Evolutionary conservation across 116 monocot species (phyloP).

Genomic region (Phalaenopsis hybrid): DNA sequence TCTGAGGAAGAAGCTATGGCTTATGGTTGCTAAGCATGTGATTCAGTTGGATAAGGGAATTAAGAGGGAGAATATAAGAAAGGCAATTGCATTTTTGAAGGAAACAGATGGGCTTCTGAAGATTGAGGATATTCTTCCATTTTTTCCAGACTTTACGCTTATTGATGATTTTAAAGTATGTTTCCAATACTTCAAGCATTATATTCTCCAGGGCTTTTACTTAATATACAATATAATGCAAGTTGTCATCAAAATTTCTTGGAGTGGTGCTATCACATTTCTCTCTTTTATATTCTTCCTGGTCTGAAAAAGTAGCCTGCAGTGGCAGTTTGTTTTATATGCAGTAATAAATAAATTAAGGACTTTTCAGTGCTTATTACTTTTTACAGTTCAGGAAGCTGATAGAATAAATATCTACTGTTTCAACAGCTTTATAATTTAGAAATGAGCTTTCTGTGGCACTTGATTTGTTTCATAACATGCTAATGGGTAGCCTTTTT

Average conservation of each 20-base stretch:
- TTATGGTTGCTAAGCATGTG: slow-evolving; percentile 98
- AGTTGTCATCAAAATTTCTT: neutral
- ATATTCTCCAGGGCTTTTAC: neutral
- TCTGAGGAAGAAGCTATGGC: slow-evolving; percentile 89
- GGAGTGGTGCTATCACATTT: neutral
- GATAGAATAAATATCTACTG: neutral
- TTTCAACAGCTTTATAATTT: neutral
- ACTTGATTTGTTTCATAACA: neutral
- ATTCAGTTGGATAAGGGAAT: slow-evolving; percentile 93
- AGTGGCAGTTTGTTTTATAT: neutral
- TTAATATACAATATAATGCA: neutral
- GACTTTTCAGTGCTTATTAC: neutral
- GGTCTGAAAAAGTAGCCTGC: neutral
- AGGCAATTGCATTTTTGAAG: slow-evolving; percentile 95
- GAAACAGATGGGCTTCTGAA: slow-evolving; percentile 94
- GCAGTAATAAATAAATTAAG: neutral
- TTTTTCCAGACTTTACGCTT: slow-evolving; percentile 95
- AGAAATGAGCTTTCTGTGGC: neutral
- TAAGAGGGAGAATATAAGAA: slow-evolving; percentile 94
- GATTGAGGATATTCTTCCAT: slow-evolving; percentile 98
- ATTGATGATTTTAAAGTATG: slow-evolving; percentile 99
- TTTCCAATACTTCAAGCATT: neutral
- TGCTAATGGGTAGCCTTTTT: neutral
- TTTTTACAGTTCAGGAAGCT: neutral
- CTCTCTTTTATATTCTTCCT: neutral